Conservation (phyloP, 345 rosid species). For the Raphanus sativus region DNA sequence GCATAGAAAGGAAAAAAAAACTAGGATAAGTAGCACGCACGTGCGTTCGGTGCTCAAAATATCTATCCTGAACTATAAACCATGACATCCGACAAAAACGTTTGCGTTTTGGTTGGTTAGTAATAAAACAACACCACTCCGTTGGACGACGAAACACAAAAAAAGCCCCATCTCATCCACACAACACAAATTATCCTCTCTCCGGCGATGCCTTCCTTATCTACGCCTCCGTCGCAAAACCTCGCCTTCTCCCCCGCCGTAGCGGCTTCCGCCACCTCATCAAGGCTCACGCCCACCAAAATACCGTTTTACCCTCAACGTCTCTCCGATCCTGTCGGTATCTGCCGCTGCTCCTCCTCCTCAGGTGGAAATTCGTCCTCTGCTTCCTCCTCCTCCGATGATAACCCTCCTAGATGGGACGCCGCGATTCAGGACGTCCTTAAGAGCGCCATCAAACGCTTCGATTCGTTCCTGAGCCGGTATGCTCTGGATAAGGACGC, state of each 20-base stretch:
- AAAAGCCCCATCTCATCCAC: constrained; percentile 4
- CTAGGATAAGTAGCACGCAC: neutral
- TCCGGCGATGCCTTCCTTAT: constrained; percentile 58
- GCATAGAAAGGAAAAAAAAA: neutral
- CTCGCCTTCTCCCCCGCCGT: constrained; percentile 45
- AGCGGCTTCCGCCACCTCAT: constrained; percentile 23
- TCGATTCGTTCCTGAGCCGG: constrained; percentile 53
- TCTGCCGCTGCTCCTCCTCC: constrained; percentile 48
- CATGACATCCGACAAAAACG: neutral
- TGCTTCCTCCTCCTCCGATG: constrained; percentile 35
- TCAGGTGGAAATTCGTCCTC: constrained; percentile 30
- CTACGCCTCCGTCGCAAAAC: constrained; percentile 49
- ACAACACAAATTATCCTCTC: constrained; percentile 15
- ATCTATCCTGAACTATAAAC: neutral
- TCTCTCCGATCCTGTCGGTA: constrained; percentile 40
- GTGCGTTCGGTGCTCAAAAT: neutral
- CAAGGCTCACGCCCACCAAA: constrained; percentile 36
- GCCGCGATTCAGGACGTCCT: constrained; percentile 54
- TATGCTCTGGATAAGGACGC: constrained; percentile 23
- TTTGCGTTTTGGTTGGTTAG: constrained; percentile 12
- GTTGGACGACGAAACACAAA: neutral
- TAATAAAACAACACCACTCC: too few relatives aligned
- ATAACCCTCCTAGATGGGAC: constrained; percentile 53
- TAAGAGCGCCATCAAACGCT: constrained; percentile 50
- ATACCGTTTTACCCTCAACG: constrained; percentile 45